Evolutionary conservation across 768 basidiomycete species (phyloP).

Genomic region (Lyophyllum shimeji): DNA sequence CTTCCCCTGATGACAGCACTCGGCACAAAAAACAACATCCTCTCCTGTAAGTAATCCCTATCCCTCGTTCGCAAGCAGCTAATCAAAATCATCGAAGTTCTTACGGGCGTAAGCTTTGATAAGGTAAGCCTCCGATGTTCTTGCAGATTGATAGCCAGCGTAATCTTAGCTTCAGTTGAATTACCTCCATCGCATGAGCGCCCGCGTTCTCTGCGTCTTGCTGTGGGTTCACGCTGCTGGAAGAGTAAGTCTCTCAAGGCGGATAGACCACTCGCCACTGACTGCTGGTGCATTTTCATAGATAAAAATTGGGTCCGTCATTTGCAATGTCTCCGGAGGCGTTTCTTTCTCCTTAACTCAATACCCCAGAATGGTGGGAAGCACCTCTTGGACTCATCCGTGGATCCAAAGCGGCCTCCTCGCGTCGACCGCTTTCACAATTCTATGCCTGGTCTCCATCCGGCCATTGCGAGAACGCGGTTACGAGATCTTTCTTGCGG

Average conservation of each 20-base stretch:
- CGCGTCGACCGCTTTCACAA: slow-evolving; percentile 36
- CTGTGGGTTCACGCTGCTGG: slow-evolving; percentile 49
- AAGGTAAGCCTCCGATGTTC: slow-evolving; percentile 25
- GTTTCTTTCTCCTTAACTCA: not conserved
- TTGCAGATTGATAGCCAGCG: not conserved
- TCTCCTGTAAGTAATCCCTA: slow-evolving; percentile 27
- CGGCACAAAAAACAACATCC: slow-evolving; percentile 55
- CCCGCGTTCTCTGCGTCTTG: slow-evolving; percentile 45
- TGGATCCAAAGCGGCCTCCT: slow-evolving; percentile 37
- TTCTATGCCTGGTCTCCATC: slow-evolving; percentile 47
- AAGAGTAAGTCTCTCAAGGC: slow-evolving; percentile 31
- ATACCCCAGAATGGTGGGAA: slow-evolving; percentile 12
- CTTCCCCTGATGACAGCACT: slow-evolving; percentile 56
- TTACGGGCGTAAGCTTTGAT: slow-evolving; percentile 52
- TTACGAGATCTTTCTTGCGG: slow-evolving; percentile 54
- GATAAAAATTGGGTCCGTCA: slow-evolving; percentile 20
- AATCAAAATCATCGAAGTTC: slow-evolving; percentile 27
- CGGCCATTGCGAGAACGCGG: slow-evolving; percentile 42
- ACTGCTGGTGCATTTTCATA: not conserved
- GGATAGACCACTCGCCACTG: not conserved
- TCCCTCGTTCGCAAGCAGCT: not conserved
- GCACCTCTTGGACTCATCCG: slow-evolving; percentile 12
- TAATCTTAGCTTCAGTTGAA: slow-evolving; percentile 33
- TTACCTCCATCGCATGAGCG: slow-evolving; percentile 46
- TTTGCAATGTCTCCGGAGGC: no score